A percentile compares a stretch with the other conserved stretches of the same genome.
Evolutionary conservation across 2,329 filamentous ascomycete species (phyloP).

Genomic region (Podosphaera leucotricha): DNA sequence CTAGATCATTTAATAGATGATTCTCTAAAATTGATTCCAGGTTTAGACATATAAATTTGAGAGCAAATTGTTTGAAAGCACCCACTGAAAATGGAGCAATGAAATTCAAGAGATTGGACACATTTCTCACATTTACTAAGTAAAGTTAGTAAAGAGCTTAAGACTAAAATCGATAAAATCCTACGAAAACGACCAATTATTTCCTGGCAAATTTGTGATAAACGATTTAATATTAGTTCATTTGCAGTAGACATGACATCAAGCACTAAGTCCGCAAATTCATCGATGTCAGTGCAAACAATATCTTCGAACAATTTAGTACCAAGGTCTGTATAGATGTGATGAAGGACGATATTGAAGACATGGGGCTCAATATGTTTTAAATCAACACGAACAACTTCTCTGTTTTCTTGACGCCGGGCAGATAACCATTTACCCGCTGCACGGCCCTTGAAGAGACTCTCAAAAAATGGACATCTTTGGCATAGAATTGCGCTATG

Average conservation of each 20-base stretch:
- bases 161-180: conserved; percentile 9
- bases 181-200: conserved; percentile 54
- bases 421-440: conserved; percentile 61
- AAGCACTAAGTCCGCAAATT: conserved; percentile 71
- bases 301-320: conserved; percentile 62
- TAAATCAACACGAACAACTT: conserved; percentile 49
- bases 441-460: conserved; percentile 72
- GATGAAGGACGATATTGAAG: conserved; percentile 56
- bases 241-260: conserved; percentile 80
- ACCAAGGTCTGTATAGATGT: conserved; percentile 67
- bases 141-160: conserved; percentile 5
- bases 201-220: conserved; percentile 75
- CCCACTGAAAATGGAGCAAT: conserved; percentile 64
- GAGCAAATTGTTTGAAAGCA: conserved; percentile 65
- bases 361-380: conserved; percentile 51
- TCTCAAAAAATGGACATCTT: conserved; percentile 79
- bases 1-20: conserved; percentile 62
- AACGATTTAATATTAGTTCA: conserved; percentile 79
- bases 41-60: conserved; percentile 83
- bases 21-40: conserved; percentile 85
- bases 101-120: conserved; percentile 63
- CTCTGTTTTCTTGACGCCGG: conserved; percentile 28
- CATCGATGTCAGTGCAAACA: conserved; percentile 46
- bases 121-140: conserved; percentile 57
- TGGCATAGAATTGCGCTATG: conserved; percentile 64